These are phyloP conservation scores for Entomortierella parvispora DNA, from an alignment of 192 early-diverging fungal species.

Conservation along the genomic window DNA sequence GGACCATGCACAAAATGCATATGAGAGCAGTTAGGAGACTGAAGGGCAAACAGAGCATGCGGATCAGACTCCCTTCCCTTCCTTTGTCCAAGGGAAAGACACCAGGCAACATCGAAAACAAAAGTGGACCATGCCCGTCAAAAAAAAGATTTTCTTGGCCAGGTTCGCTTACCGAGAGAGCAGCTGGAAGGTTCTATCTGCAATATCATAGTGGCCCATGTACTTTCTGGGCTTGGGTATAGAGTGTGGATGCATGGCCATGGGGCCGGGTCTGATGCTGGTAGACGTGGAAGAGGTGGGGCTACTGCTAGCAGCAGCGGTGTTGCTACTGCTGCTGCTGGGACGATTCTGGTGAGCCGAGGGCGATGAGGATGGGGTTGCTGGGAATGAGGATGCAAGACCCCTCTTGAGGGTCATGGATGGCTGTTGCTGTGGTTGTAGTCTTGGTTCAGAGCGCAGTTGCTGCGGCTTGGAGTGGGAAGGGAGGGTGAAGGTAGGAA, in stretches of 20 bases:
- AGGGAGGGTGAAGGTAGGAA: too few relatives aligned
- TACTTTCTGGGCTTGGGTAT: slow-evolving; percentile 32
- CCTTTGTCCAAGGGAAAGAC: background rate
- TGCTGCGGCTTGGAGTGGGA: too few relatives aligned
- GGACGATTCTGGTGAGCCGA: too few relatives aligned
- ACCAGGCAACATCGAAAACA: background rate
- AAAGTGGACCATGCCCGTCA: background rate
- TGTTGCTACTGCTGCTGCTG: too few relatives aligned
- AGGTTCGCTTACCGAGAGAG: slow-evolving; percentile 37
- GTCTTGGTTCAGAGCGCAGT: too few relatives aligned
- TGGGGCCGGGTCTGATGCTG: too few relatives aligned
- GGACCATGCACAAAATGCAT: background rate
- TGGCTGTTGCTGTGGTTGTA: too few relatives aligned
- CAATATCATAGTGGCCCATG: slow-evolving; percentile 52
- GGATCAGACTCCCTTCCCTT: background rate
- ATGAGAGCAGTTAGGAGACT: background rate
- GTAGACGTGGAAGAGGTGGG: too few relatives aligned
- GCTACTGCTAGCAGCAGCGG: too few relatives aligned
- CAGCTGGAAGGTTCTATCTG: slow-evolving; percentile 45
- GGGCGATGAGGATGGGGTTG: too few relatives aligned
- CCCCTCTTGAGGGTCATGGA: too few relatives aligned
- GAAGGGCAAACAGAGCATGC: background rate
- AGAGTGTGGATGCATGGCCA: slow-evolving; percentile 1
- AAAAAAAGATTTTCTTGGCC: background rate
- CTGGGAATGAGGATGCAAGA: too few relatives aligned